Percentiles rank a stretch among this genome's conserved stretches.
Evolutionary conservation across 108 stramenopile genomes (phyloP).

Genomic region (Pseudonitzschia multiseries): DNA sequence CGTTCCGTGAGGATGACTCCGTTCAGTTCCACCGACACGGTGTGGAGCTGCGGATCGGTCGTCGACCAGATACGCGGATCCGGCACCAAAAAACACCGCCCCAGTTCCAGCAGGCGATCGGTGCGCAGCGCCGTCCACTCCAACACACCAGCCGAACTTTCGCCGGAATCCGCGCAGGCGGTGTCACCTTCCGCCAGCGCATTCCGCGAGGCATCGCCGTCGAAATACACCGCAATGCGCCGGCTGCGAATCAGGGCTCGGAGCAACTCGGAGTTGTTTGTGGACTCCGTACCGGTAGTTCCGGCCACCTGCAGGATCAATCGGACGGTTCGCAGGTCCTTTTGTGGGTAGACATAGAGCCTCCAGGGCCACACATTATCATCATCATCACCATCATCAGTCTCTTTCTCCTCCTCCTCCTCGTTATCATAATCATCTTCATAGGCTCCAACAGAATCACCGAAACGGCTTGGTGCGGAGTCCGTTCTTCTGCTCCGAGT

Average conservation of each 20-base stretch:
- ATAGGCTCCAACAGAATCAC: no score
- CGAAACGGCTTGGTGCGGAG: no score
- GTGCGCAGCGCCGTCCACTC: background rate
- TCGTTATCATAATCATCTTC: no score
- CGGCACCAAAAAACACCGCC: constrained; percentile 14
- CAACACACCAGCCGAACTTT: no score
- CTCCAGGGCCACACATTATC: constrained; percentile 34
- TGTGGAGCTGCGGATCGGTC: constrained; percentile 33
- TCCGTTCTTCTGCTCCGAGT: no score
- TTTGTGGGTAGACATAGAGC: constrained; percentile 27
- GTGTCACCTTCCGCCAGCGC: background rate
- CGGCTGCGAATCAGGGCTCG: background rate
- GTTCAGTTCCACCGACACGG: constrained; percentile 25
- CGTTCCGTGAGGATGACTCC: constrained; percentile 37
- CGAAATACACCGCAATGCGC: background rate
- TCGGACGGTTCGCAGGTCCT: constrained; percentile 16
- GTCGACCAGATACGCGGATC: constrained; percentile 39
- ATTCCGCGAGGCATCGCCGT: background rate
- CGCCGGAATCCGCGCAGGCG: background rate
- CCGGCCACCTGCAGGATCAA: constrained; percentile 20
- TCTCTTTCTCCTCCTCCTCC: background rate
- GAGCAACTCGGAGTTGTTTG: background rate
- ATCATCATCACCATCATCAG: background rate
- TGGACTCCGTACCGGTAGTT: background rate
- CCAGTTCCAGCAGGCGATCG: constrained; percentile 23